These are phyloP conservation scores for Trichophyton verrucosum DNA, from an alignment of 2,329 filamentous ascomycete species.

Conservation along the genomic window DNA sequence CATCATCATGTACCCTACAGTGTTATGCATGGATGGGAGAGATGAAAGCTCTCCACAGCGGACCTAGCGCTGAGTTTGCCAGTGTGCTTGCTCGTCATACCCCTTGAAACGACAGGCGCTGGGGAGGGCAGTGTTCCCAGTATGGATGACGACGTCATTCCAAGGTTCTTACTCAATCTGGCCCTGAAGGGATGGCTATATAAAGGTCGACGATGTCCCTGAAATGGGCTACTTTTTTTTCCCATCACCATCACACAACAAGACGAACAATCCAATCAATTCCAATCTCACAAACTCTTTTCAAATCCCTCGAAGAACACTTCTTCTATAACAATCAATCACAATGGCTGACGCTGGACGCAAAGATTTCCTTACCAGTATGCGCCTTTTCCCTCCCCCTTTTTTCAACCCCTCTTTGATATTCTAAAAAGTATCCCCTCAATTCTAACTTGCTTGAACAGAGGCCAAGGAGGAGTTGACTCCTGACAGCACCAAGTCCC, in stretches of 20 bases:
- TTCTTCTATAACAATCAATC: constrained; percentile 5
- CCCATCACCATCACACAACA: not conserved
- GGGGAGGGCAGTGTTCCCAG: not conserved
- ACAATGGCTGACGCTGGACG: constrained; percentile 50
- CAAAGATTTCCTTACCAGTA: constrained; percentile 48
- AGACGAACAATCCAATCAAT: not conserved
- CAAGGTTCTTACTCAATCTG: not conserved
- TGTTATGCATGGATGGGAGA: not conserved
- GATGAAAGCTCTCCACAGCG: not conserved
- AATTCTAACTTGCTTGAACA: constrained; percentile 11
- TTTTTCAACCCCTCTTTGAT: not conserved
- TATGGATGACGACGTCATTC: not conserved
- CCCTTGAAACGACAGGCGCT: not conserved
- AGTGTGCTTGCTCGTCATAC: not conserved
- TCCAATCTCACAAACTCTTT: not conserved
- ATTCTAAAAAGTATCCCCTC: not conserved
- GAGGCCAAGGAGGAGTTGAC: constrained; percentile 46
- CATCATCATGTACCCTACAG: not conserved
- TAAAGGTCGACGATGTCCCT: not conserved
- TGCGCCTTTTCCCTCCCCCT: constrained; percentile 14
- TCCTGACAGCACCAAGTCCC: constrained; percentile 50
- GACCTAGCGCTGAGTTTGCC: not conserved
- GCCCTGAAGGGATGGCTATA: not conserved
- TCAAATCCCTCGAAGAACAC: not conserved
- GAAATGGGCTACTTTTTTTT: not conserved